phyloP scores from a whole-genome alignment of 2,329 filamentous ascomycete genomes.

The Aureobasidium pullulans region DNA sequence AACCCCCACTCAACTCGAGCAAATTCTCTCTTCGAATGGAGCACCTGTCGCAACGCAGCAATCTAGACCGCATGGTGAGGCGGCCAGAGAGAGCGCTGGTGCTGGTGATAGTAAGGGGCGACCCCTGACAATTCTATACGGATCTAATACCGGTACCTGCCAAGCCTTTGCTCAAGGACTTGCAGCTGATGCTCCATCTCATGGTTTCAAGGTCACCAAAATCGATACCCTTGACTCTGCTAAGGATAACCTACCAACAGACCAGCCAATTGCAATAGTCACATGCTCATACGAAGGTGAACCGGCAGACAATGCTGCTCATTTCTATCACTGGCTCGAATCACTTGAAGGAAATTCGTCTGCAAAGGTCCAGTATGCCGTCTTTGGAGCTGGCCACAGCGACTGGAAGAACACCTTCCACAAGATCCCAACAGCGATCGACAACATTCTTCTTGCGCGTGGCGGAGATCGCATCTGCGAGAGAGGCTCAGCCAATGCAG shows the following conservation, averaged over 20 bases:
- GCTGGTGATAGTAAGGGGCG: conserved; percentile 23
- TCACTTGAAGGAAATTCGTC: conserved; percentile 37
- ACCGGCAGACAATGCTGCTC: conserved; percentile 62
- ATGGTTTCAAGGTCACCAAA: conserved; percentile 51
- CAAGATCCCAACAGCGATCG: conserved; percentile 56
- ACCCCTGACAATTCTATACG: conserved; percentile 61
- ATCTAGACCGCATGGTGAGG: background rate
- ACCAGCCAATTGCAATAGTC: conserved; percentile 58
- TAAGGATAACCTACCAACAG: conserved; percentile 51
- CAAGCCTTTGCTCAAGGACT: conserved; percentile 60
- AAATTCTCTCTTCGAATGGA: conserved; percentile 23
- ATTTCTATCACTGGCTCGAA: conserved; percentile 62
- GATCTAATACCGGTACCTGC: conserved; percentile 68
- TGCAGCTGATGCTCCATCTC: conserved; percentile 49
- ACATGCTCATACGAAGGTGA: conserved; percentile 68
- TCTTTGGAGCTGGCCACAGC: conserved; percentile 61
- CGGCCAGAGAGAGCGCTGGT: background rate
- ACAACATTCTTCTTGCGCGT: conserved; percentile 45
- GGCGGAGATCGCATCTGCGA: conserved; percentile 45
- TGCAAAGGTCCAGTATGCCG: conserved; percentile 53
- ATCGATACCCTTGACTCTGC: conserved; percentile 56
- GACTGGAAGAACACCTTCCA: conserved; percentile 58
- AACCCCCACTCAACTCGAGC: conserved; percentile 37
- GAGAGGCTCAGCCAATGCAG: conserved; percentile 53
- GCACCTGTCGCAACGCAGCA: conserved; percentile 1